Evolutionary conservation across 148 eudicot species (phyloP).

Genomic region (Camellia granthamiana): DNA sequence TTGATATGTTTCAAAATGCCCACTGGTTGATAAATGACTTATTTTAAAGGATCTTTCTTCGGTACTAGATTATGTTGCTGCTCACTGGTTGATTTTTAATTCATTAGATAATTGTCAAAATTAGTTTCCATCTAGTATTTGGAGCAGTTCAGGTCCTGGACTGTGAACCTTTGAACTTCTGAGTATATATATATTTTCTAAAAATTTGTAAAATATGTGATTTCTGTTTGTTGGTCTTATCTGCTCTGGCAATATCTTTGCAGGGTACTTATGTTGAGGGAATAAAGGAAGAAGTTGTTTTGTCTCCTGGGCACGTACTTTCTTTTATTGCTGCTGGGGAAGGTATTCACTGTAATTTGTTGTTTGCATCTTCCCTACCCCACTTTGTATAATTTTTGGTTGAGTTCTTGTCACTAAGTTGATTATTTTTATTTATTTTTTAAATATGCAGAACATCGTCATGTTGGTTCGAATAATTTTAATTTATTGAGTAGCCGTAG

Average conservation of each 20-base stretch:
- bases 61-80: not conserved
- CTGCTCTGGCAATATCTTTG: conserved; percentile 11
- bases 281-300: conserved; percentile 96
- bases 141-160: not conserved
- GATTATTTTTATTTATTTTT: not conserved
- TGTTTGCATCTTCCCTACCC: not conserved
- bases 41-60: not conserved
- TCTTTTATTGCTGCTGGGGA: conserved; percentile 99
- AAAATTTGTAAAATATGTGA: not conserved
- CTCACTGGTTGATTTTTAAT: not conserved
- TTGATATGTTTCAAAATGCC: not conserved
- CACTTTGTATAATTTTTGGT: not conserved
- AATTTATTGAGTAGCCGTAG: conserved; percentile 97
- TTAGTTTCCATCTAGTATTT: not conserved
- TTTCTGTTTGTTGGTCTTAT: not conserved
- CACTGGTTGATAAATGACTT: not conserved
- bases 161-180: not conserved
- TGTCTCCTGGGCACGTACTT: conserved; percentile 97
- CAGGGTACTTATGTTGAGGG: conserved; percentile 99
- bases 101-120: not conserved
- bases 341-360: conserved; percentile 47
- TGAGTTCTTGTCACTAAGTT: conserved; percentile 2
- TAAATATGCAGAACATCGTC: conserved; percentile 82
- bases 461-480: conserved; percentile 97
- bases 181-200: not conserved